Evolutionary conservation across 768 basidiomycete species (phyloP), one percentile per base, ranked within the genome.

Genomic region (Xanthoconium purpureum): DNA sequence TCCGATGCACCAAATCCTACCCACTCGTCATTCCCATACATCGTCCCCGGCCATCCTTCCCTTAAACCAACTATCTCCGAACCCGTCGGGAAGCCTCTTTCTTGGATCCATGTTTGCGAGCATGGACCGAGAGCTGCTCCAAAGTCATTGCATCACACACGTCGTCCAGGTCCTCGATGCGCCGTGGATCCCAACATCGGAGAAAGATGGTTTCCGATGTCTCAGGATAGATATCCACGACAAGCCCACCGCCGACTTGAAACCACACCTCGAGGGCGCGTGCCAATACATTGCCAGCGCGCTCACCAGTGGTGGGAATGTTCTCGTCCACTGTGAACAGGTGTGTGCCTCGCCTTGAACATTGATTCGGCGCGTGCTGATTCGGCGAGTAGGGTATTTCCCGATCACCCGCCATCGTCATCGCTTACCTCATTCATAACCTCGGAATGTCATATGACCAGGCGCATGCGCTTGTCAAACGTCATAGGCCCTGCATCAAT

Each of bases 271-370:
- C 28, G 86, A 89, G 67, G 78, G 75, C 5, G 86, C 82, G 18
- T 89, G 88, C 54, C 75, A 78, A 44, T 80, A 84, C 68, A 91
- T 91, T 55, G 83, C 87, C 60, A 73, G 73, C 32, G 80, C 83
- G n/a, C 75, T 91, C n/a, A 65, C 74, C 4, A 73, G 74, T n/a
- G 88, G 89, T 3, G 71, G 79, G 57, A 87, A 82, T 56, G 84
- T 91, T 12, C 78, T 91, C 55, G 88, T 91, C 1, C 89, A 91
- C 67, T 91, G 89, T 63, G 88, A 91, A 59, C 89, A 91, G 32
- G 32, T 33, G 32, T 33, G 11, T 33, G 32, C 32, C 32, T 6
- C 32, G 11, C 6, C 32, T 33, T 33, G 32, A 33, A 33, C 32
- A 11, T 33, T 33, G 32, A 33, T 11, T 6, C 32, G 32, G 32